A percentile compares a stretch with the other conserved stretches of the same genome.
Conservation (phyloP, 2,329 filamentous ascomycete species). For the Fusarium sublunatum region DNA sequence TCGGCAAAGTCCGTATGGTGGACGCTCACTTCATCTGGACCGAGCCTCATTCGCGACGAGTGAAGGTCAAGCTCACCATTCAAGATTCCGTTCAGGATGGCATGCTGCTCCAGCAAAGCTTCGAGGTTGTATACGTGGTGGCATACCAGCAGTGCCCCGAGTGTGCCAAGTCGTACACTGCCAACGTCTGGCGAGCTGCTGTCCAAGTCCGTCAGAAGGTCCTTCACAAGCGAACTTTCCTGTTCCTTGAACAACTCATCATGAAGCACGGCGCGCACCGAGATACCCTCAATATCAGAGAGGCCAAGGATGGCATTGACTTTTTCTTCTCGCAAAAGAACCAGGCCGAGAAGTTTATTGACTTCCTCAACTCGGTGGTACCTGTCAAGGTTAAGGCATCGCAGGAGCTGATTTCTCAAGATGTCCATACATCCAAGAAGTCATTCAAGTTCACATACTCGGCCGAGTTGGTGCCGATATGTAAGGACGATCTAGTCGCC, state of each 20-base stretch:
- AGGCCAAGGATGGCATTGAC: constrained; percentile 94
- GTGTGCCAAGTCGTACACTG: constrained; percentile 94
- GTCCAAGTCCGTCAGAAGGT: constrained; percentile 98
- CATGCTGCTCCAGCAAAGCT: constrained; percentile 85
- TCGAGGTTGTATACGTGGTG: constrained; percentile 93
- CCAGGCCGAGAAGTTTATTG: constrained; percentile 90
- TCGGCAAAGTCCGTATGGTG: constrained; percentile 92
- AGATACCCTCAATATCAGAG: constrained; percentile 98
- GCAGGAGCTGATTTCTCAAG: constrained; percentile 90
- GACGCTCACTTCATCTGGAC: constrained; percentile 99
- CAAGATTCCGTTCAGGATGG: constrained; percentile 75
- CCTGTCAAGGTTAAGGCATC: constrained; percentile 81
- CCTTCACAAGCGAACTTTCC: constrained; percentile 83
- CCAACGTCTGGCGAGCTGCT: constrained; percentile 92
- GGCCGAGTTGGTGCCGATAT: constrained; percentile 89
- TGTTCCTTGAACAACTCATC: constrained; percentile 89
- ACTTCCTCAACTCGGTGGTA: constrained; percentile 85
- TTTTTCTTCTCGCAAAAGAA: constrained; percentile 94
- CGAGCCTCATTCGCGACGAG: constrained; percentile 90
- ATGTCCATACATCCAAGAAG: constrained; percentile 89
- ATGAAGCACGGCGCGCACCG: constrained; percentile 91
- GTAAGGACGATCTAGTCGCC: constrained; percentile 97
- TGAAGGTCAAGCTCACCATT: constrained; percentile 96
- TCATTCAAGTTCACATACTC: constrained; percentile 97
- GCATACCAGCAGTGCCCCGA: constrained; percentile 94